Base-by-base conservation (phyloP, 176 grass and related monocot species). In the Oryza coarctata region DNA sequence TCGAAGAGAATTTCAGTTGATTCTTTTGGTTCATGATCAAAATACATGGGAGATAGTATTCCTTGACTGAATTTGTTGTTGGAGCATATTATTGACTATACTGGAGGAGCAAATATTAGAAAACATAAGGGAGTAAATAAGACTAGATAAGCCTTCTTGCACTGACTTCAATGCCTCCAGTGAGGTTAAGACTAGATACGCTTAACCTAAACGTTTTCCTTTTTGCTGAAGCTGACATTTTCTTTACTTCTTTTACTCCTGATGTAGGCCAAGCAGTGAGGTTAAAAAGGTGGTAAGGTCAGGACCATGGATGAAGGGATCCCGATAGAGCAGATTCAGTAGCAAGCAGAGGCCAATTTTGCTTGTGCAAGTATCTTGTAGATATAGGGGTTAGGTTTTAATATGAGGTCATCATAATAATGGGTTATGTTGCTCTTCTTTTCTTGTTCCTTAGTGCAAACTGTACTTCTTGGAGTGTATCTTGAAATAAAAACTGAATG, bases 181-280 rank as follows among this genome's bases (percentile, higher is more conserved):
- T 72, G n/a, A n/a, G n/a, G n/a, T n/a, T n/a, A n/a, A n/a, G n/a
- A n/a, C n/a, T n/a, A n/a, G n/a, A n/a, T n/a, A n/a, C n/a, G n/a
- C n/a, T n/a, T n/a, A n/a, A n/a, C 0, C 20, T 36, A 76, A 15
- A 20, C 61, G 6, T 28, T n/a, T n/a, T n/a, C n/a, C 71, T 38
- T 41, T 36, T 29, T 34, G 17, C 22, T 0, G 31, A 67, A 49
- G 62, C 38, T 83, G 60, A 70, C 76, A 68, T 69, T 52, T 83
- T 38, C 80, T 76, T 62, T 22, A 28, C 7, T 47, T 52, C 9
- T 63, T 52, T 7, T 11, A 60, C 31, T 64, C 75, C 3, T 75
- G 38, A 61, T 92, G 63, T 76, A 92, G 90, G 86, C 90, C 71
- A 92, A 92, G 57, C 83, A 88, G 3, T 92, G 76, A 91, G 70